Percentiles rank a stretch among this genome's conserved stretches.
Conservation (phyloP, 306 rosid species). For the Parietaria judaica region DNA sequence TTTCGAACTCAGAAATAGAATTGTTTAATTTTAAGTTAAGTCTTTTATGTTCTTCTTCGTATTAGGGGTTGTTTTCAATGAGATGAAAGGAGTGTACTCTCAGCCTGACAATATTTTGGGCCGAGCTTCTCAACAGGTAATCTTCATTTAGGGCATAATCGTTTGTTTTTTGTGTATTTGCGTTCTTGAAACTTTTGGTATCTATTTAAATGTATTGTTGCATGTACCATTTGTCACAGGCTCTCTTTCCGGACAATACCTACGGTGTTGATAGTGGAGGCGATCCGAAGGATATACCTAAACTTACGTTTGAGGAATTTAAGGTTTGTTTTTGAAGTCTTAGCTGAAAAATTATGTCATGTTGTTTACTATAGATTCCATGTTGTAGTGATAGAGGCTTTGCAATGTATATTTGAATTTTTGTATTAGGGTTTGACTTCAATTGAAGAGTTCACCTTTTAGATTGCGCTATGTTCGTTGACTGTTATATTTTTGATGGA, state of each 20-base stretch:
- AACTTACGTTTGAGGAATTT: constrained; percentile 75
- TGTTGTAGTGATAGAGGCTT: not conserved
- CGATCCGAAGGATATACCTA: constrained; percentile 87
- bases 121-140: constrained; percentile 84
- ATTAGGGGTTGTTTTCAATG: constrained; percentile 94
- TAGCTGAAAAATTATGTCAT: not conserved
- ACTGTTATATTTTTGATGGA: not conserved
- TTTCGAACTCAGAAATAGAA: not conserved
- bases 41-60: constrained; percentile 15
- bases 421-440: too few relatives aligned
- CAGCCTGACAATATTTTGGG: constrained; percentile 92
- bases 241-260: constrained; percentile 90
- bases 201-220: constrained; percentile 7
- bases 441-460: not conserved
- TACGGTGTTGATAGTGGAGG: constrained; percentile 99
- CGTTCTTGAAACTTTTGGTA: not conserved
- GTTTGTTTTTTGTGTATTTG: constrained; percentile 11
- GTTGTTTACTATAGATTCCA: not conserved
- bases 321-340: constrained; percentile 43
- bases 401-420: not conserved
- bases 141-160: constrained; percentile 16
- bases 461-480: not conserved
- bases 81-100: constrained; percentile 99
- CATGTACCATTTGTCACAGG: constrained; percentile 37
- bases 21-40: not conserved